Evolutionary conservation across 192 early-diverging fungal genomes (phyloP), one percentile per base, ranked within the genome.

Genomic region (Coemansia sp.): DNA sequence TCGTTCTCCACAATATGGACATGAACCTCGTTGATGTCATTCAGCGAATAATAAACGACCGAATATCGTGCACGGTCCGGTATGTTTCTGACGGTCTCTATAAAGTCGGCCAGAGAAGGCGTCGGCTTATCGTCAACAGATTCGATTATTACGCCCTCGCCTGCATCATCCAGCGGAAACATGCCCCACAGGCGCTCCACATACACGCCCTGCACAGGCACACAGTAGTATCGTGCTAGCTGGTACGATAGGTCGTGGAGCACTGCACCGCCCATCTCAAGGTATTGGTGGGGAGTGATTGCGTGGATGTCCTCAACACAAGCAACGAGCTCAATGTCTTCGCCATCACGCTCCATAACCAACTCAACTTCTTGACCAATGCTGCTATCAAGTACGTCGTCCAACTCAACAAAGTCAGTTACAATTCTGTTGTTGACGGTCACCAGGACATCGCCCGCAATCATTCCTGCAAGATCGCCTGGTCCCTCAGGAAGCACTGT

Each of bases 251-350:
- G 67, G 55, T 89, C 84, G 66, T 91, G 84, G n/a, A 92, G 83
- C 61, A 90, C 87, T 22, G 86, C 90, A 41, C 94, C 94, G 59
- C 94, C 94, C 19, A 94, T 85, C 63, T 93, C 88, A 0, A 96
- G 85, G 76, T 89, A 94, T 40, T 90, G 79, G 63, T 90, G 86
- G 2, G 95, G 94, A 6, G 94, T 94, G 49, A 92, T 87, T 1
- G 81, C 76, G 49, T 91, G 89, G 49, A 92, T 68, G 67, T 92
- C 88, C 66, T 91, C 87, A 4, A 90, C 86, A 13, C 48, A 51
- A 7, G 87, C 58, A 18, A 72, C 68, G n/a, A 88, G 51, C 6
- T 83, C 76, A n/a, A 73, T 42, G 5, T 72, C 45, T 51, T 82
- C 75, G 40, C 83, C 82, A 41, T 85, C 86, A 18, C 89, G 85